These are phyloP conservation scores for Clarireedia sp. DNA, from an alignment of 2,329 filamentous ascomycete species.

Conservation along the genomic window DNA sequence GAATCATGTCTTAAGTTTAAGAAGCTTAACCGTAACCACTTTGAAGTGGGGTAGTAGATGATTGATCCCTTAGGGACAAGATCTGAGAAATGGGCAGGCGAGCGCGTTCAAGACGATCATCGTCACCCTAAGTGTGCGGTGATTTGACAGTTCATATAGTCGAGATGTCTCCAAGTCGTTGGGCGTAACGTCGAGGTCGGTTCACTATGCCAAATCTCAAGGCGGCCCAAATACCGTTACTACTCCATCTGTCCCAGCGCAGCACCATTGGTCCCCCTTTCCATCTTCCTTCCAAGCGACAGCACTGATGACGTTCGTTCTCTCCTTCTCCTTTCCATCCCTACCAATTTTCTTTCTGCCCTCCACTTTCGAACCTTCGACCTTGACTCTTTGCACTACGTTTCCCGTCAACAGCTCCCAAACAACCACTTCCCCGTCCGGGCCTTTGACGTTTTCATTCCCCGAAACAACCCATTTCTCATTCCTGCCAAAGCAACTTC, in stretches of 20 bases:
- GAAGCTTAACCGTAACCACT: too few relatives aligned
- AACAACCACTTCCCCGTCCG: slow-evolving; percentile 43
- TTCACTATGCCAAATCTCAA: background rate
- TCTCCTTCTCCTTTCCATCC: slow-evolving; percentile 52
- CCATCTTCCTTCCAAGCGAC: slow-evolving; percentile 55
- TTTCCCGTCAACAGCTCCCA: slow-evolving; percentile 80
- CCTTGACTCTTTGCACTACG: slow-evolving; percentile 51
- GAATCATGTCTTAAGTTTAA: too few relatives aligned
- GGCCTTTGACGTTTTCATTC: slow-evolving; percentile 48
- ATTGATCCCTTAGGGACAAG: too few relatives aligned
- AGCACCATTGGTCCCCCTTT: slow-evolving; percentile 57
- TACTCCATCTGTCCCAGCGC: slow-evolving; percentile 55
- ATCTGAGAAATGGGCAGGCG: too few relatives aligned
- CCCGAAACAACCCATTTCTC: slow-evolving; percentile 76
- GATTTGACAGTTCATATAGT: too few relatives aligned
- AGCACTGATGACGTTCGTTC: slow-evolving; percentile 53
- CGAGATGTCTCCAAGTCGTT: background rate
- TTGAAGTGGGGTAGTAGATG: too few relatives aligned
- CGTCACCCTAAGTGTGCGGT: too few relatives aligned
- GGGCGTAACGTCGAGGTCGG: background rate
- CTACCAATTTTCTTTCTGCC: slow-evolving; percentile 46
- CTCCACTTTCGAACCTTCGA: slow-evolving; percentile 28
- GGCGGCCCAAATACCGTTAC: slow-evolving; percentile 52
- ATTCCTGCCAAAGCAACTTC: slow-evolving; percentile 54
- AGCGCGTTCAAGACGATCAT: too few relatives aligned